Evolutionary conservation across 1,284 basidiomycete genomes (phyloP).

Genomic region (Ceratorhiza oryzae-sativae): DNA sequence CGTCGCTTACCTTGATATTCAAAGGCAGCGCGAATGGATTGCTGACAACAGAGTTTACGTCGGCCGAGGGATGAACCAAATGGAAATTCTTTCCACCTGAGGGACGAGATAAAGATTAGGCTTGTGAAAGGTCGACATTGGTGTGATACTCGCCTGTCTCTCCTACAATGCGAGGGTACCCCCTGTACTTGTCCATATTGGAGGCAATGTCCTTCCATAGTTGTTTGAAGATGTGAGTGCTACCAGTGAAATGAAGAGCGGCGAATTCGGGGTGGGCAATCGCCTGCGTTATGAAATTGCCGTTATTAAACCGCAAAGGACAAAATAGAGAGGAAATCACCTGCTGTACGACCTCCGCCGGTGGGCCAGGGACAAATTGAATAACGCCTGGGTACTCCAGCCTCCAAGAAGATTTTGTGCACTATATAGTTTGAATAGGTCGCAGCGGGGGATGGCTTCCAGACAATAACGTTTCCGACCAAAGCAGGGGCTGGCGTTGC

Average conservation of each 20-base stretch:
- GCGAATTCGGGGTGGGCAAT: slow-evolving; percentile 84
- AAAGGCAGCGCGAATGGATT: slow-evolving; percentile 89
- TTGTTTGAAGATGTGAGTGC: slow-evolving; percentile 91
- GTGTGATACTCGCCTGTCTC: slow-evolving; percentile 67
- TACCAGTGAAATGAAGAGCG: slow-evolving; percentile 96
- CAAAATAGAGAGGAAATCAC: background rate
- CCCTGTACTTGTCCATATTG: slow-evolving; percentile 85
- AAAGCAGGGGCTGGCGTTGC: slow-evolving; percentile 76
- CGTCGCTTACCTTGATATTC: slow-evolving; percentile 85
- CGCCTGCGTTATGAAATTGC: slow-evolving; percentile 49
- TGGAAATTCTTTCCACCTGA: slow-evolving; percentile 97
- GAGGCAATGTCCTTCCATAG: slow-evolving; percentile 95
- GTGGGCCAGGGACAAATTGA: slow-evolving; percentile 93
- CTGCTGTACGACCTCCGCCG: slow-evolving; percentile 81
- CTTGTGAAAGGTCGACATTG: background rate
- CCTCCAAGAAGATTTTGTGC: slow-evolving; percentile 92
- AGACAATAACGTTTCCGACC: slow-evolving; percentile 93
- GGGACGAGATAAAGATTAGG: slow-evolving; percentile 7
- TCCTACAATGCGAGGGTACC: slow-evolving; percentile 94
- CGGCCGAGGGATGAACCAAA: slow-evolving; percentile 86
- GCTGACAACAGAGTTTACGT: slow-evolving; percentile 88
- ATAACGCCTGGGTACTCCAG: slow-evolving; percentile 94
- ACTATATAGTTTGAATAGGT: slow-evolving; percentile 95
- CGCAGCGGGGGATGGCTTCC: slow-evolving; percentile 97
- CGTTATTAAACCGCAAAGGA: background rate